Base-by-base conservation (phyloP, 2,329 filamentous ascomycete species). In the Fusarium sp. region DNA sequence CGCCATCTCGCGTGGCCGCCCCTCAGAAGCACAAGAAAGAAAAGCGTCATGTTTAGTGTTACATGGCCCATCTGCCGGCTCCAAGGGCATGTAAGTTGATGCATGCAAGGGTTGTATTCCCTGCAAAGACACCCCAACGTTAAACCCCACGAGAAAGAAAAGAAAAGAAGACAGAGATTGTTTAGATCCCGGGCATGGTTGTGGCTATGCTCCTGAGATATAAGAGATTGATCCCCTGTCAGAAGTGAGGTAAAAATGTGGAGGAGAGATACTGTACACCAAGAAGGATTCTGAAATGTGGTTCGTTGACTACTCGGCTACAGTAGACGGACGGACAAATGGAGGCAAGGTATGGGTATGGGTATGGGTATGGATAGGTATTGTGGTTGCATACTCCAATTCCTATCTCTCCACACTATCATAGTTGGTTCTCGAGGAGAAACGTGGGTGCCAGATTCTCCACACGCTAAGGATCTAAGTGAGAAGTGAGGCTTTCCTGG, bases 1-100 rank as follows among this genome's bases (percentile, higher is more conserved):
- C 69, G 67, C 65, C 67, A 74, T 73, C 71, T 72, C 72, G 71
- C 71, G 72, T 74, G 72, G 71, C 66, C 61, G 68, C 66, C 70
- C 58, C 58, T 66, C 68, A 48, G 65, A 73, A 50, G 48, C 49
- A 67, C 63, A 64, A 58, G 51, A 31, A 57, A 66, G 14, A 33
- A 33, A 33, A 33, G 48, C 36, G 56, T 36, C 46, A 61, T 40
- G 29, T 23, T 17, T 58, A 53, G 58, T 53, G 71, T 73, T 70
- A 73, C 71, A 73, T 73, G 37, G 53, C 60, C 65, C 60, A 68
- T 68, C 60, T 68, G 62, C 67, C 67, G 63, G 63, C 55, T 57
- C 51, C 60, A 51, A 42, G 37, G 54, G 23, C 21, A 36, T 48
- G 35, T 29, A 59, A 58, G 54, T 37, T 23, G 54, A 43, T 33